A percentile compares a stretch with the other conserved stretches of the same genome.
Conservation (phyloP, 306 rosid species). For the Casuarina glauca region DNA sequence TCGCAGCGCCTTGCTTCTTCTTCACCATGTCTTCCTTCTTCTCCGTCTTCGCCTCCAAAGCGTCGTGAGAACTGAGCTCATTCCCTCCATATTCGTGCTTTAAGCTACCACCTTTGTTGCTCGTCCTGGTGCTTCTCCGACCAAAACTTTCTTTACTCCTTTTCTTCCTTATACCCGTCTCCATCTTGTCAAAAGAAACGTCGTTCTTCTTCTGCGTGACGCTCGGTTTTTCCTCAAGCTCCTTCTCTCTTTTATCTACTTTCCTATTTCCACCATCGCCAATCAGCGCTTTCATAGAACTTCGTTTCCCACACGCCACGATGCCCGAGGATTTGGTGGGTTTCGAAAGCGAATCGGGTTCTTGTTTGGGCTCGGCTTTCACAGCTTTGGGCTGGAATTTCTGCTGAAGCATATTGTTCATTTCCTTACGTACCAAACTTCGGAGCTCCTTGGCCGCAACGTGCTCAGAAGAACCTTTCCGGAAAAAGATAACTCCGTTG, state of each 20-base stretch:
- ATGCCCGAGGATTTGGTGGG: constrained; percentile 34
- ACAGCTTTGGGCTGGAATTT: neutral
- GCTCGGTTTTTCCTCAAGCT: constrained; percentile 23
- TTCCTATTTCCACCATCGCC: constrained; percentile 14
- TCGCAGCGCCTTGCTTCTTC: constrained; percentile 48
- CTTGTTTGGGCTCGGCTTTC: constrained; percentile 30
- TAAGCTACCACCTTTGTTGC: constrained; percentile 14
- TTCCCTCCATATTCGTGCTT: constrained; percentile 39
- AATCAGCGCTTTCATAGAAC: constrained; percentile 14
- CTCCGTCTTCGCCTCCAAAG: constrained; percentile 29
- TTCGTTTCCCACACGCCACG: constrained; percentile 32
- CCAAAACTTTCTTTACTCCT: constrained; percentile 30
- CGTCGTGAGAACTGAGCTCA: constrained; percentile 44
- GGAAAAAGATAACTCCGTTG: constrained; percentile 48
- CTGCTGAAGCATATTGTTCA: constrained; percentile 19
- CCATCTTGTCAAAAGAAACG: constrained; percentile 17
- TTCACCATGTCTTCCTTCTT: constrained; percentile 33
- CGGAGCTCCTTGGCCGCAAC: constrained; percentile 44
- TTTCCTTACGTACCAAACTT: constrained; percentile 38
- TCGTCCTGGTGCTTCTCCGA: constrained; percentile 15
- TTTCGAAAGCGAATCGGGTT: constrained; percentile 15
- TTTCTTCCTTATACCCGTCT: constrained; percentile 29
- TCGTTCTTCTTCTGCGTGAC: constrained; percentile 15
- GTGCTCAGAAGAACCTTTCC: constrained; percentile 31
- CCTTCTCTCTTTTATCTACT: constrained; percentile 17